Conservation (phyloP, 2,329 filamentous ascomycete genomes). For the Talaromyces sp. region DNA sequence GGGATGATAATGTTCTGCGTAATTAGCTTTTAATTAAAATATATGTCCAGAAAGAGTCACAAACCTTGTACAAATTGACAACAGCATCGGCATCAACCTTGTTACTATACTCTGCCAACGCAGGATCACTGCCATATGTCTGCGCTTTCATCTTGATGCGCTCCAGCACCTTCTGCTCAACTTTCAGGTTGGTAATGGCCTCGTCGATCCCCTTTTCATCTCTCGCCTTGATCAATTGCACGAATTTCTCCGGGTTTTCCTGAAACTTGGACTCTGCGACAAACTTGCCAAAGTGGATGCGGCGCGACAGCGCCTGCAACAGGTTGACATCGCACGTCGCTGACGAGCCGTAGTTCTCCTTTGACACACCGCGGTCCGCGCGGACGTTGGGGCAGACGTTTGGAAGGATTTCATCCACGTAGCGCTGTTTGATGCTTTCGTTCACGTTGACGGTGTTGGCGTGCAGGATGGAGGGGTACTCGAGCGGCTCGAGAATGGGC, state of each 20-base stretch:
- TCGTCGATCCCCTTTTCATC: slow-evolving; percentile 78
- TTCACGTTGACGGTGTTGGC: slow-evolving; percentile 89
- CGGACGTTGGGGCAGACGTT: slow-evolving; percentile 70
- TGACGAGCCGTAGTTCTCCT: slow-evolving; percentile 92
- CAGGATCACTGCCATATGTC: slow-evolving; percentile 90
- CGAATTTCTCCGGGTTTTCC: slow-evolving; percentile 74
- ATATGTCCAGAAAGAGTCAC: background rate
- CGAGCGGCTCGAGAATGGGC: slow-evolving; percentile 78
- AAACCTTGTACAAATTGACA: slow-evolving; percentile 71
- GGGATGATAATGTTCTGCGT: slow-evolving; percentile 74
- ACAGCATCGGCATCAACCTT: slow-evolving; percentile 94
- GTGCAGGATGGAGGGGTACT: slow-evolving; percentile 85
- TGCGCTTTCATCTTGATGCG: slow-evolving; percentile 79
- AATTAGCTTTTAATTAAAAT: background rate
- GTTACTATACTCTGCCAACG: slow-evolving; percentile 42
- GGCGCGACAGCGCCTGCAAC: slow-evolving; percentile 79
- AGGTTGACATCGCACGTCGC: slow-evolving; percentile 87
- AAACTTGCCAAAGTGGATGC: slow-evolving; percentile 98
- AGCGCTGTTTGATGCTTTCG: slow-evolving; percentile 75
- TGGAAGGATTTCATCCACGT: slow-evolving; percentile 77
- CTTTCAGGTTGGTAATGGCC: slow-evolving; percentile 82
- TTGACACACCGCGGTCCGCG: slow-evolving; percentile 72
- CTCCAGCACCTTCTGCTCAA: slow-evolving; percentile 88
- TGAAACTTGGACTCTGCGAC: slow-evolving; percentile 94
- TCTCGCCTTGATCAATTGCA: slow-evolving; percentile 69